These are phyloP conservation scores for Graphiopsis chlorocephala DNA, from an alignment of 2,329 filamentous ascomycete species.

Conservation along the genomic window DNA sequence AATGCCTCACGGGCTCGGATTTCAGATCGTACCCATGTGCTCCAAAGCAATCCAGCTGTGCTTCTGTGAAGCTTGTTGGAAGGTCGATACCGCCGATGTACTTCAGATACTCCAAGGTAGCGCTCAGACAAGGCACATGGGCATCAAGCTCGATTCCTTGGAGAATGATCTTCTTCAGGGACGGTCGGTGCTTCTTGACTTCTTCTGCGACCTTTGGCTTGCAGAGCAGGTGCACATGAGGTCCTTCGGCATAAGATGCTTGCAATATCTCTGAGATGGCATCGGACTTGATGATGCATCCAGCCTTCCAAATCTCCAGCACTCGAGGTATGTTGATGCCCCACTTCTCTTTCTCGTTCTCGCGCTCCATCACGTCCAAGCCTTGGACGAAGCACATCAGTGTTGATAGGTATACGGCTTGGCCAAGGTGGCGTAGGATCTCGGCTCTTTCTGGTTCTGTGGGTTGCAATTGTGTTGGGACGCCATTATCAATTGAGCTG, in stretches of 20 bases:
- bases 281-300: conserved; percentile 60
- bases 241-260: conserved; percentile 23
- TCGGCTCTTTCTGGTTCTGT: conserved; percentile 28
- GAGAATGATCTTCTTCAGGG: conserved; percentile 51
- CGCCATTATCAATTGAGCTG: conserved; percentile 36
- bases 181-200: conserved; percentile 37
- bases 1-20: conserved; percentile 45
- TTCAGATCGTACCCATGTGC: conserved; percentile 54
- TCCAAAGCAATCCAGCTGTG: conserved; percentile 60
- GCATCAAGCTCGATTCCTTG: conserved; percentile 49
- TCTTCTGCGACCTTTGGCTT: conserved; percentile 44
- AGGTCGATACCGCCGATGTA: conserved; percentile 52
- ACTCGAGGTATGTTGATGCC: conserved; percentile 39
- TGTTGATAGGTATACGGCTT: conserved; percentile 53
- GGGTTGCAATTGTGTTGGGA: conserved; percentile 32
- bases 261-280: conserved; percentile 53
- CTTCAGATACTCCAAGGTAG: conserved; percentile 58
- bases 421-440: conserved; percentile 49
- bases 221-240: neutral
- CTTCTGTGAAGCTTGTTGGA: conserved; percentile 60
- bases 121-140: conserved; percentile 52
- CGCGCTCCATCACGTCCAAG: conserved; percentile 53
- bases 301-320: conserved; percentile 55
- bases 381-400: conserved; percentile 56
- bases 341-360: conserved; percentile 54